Conservation (phyloP, 345 rosid species). For the Citrus medica region DNA sequence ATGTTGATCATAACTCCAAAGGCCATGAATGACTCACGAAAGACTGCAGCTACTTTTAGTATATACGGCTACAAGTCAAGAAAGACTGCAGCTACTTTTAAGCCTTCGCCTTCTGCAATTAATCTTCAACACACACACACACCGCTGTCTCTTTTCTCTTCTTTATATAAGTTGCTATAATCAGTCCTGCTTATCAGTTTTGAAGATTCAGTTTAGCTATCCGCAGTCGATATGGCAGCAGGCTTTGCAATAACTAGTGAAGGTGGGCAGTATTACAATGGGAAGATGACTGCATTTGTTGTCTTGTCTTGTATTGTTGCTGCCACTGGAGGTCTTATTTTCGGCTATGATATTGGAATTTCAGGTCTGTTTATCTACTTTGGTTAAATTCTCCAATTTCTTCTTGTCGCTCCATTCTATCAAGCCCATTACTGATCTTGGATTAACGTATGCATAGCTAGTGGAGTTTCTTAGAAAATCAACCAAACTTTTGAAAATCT, state of each 20-base stretch:
- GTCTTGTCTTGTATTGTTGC: slow-evolving; percentile 77
- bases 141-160: background rate
- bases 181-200: background rate
- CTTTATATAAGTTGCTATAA: background rate
- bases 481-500: no score
- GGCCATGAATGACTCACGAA: no score
- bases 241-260: slow-evolving; percentile 26
- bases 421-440: no score
- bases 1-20: background rate
- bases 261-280: slow-evolving; percentile 33
- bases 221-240: slow-evolving; percentile 37
- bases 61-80: background rate
- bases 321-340: slow-evolving; percentile 85
- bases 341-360: slow-evolving; percentile 86
- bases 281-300: slow-evolving; percentile 57
- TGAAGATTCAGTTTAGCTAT: background rate
- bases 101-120: background rate
- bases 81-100: background rate
- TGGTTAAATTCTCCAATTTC: no score
- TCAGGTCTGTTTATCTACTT: slow-evolving; percentile 38
- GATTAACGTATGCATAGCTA: no score
- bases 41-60: background rate
- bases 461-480: no score
- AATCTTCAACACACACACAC: background rate
- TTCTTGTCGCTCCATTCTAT: no score